A percentile compares a stretch with the other conserved stretches of the same genome.
Evolutionary conservation across 2,329 filamentous ascomycete genomes (phyloP).

Genomic region (Microcyclospora pomicola): DNA sequence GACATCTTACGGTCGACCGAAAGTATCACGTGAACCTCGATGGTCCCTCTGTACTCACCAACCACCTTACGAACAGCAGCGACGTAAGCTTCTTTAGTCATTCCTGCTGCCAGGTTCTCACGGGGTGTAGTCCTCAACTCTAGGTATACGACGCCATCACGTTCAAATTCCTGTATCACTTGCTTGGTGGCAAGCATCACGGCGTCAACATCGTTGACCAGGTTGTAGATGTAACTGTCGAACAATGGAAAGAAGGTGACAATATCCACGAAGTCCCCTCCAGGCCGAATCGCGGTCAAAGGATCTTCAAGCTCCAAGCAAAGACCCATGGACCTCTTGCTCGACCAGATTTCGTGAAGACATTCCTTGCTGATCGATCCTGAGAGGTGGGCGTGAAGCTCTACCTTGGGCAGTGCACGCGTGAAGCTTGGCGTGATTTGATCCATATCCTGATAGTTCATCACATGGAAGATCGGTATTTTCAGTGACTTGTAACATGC

Average conservation of each 20-base stretch:
- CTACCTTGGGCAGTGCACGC: slow-evolving; percentile 29
- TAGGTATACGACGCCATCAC: slow-evolving; percentile 61
- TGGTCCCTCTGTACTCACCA: slow-evolving; percentile 33
- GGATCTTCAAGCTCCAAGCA: slow-evolving; percentile 52
- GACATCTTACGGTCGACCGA: slow-evolving; percentile 58
- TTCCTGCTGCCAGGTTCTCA: slow-evolving; percentile 36
- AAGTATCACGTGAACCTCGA: slow-evolving; percentile 56
- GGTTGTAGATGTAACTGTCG: slow-evolving; percentile 63
- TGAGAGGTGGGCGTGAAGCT: slow-evolving; percentile 67
- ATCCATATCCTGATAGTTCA: no score
- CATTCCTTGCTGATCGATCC: slow-evolving; percentile 61
- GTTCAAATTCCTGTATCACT: slow-evolving; percentile 52
- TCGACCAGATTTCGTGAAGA: slow-evolving; percentile 60
- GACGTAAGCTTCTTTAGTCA: slow-evolving; percentile 53
- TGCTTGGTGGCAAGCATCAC: slow-evolving; percentile 48
- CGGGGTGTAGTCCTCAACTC: slow-evolving; percentile 72
- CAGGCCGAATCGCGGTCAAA: slow-evolving; percentile 50
- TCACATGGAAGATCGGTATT: no score
- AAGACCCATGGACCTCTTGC: slow-evolving; percentile 39
- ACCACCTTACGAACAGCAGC: slow-evolving; percentile 53
- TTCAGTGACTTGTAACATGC: no score
- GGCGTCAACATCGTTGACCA: slow-evolving; percentile 45
- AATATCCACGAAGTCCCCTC: slow-evolving; percentile 26
- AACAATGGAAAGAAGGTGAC: slow-evolving; percentile 64
- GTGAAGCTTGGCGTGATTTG: slow-evolving; percentile 14